phyloP scores from a whole-genome alignment of 2,329 filamentous ascomycete species.

The Lachnellula hyalina region DNA sequence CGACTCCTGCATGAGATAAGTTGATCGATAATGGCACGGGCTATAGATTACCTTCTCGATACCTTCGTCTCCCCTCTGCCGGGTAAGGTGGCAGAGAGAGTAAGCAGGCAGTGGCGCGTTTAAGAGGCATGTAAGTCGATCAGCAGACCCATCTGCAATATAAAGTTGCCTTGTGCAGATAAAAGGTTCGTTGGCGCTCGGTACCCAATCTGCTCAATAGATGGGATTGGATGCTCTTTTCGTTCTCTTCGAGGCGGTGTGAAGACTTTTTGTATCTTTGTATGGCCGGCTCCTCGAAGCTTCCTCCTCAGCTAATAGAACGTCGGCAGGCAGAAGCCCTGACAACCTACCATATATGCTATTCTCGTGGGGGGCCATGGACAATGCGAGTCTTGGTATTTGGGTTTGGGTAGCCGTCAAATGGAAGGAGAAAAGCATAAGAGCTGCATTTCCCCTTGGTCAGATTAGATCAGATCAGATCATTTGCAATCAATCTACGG shows the following conservation, averaged over 20 bases:
- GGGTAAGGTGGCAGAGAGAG: not conserved
- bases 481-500: not conserved
- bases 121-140: not conserved
- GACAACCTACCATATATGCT: not conserved
- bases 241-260: slow-evolving; percentile 7
- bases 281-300: not conserved
- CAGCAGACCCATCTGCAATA: slow-evolving; percentile 7
- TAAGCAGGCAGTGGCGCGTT: not conserved
- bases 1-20: not conserved
- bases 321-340: not conserved
- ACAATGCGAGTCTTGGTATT: not conserved
- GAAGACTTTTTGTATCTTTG: not conserved
- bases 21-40: not conserved
- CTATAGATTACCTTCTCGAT: not conserved
- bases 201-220: not conserved
- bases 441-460: not conserved
- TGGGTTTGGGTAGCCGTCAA: not conserved
- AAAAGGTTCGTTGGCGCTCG: not conserved
- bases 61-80: not conserved
- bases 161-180: not conserved
- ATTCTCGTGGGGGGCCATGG: not conserved
- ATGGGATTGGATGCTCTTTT: not conserved
- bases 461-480: not conserved
- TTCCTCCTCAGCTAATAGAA: not conserved
- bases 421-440: not conserved